Conservation (phyloP, 495 filamentous ascomycete species). For the Penicillium cataractarum region DNA sequence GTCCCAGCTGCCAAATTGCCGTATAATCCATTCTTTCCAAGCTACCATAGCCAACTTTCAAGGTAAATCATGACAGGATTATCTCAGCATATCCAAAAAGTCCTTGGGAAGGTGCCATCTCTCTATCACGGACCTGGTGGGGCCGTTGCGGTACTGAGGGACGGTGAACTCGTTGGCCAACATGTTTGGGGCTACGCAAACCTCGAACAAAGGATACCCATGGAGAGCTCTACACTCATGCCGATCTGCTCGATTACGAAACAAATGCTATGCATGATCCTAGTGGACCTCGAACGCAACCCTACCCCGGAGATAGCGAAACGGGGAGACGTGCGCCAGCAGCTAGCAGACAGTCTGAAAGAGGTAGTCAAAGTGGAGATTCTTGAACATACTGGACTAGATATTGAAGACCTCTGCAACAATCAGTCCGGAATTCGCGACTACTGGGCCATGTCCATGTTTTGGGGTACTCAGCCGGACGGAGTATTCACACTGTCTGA, state of each 20-base stretch:
- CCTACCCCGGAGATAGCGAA: not conserved
- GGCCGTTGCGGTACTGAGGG: conserved; percentile 32
- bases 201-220: not conserved
- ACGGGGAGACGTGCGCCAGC: not conserved
- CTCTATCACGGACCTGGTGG: conserved; percentile 33
- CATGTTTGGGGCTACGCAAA: conserved; percentile 6
- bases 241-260: conserved; percentile 2
- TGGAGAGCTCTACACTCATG: not conserved
- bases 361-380: not conserved
- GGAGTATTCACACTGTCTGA: conserved; percentile 6
- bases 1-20: not conserved
- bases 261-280: conserved; percentile 4
- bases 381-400: conserved; percentile 9
- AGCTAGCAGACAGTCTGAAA: not conserved
- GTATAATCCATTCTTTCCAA: not conserved
- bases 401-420: conserved; percentile 29
- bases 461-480: conserved; percentile 35
- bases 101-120: not conserved
- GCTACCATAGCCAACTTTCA: not conserved
- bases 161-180: conserved; percentile 33
- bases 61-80: not conserved
- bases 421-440: conserved; percentile 40
- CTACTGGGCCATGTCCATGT: conserved; percentile 39
- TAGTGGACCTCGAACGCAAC: conserved; percentile 2
- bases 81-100: not conserved